A percentile compares a stretch with the other conserved stretches of the same genome.
Conservation (phyloP, 2,329 filamentous ascomycete genomes). For the Fusarium nematophilum region DNA sequence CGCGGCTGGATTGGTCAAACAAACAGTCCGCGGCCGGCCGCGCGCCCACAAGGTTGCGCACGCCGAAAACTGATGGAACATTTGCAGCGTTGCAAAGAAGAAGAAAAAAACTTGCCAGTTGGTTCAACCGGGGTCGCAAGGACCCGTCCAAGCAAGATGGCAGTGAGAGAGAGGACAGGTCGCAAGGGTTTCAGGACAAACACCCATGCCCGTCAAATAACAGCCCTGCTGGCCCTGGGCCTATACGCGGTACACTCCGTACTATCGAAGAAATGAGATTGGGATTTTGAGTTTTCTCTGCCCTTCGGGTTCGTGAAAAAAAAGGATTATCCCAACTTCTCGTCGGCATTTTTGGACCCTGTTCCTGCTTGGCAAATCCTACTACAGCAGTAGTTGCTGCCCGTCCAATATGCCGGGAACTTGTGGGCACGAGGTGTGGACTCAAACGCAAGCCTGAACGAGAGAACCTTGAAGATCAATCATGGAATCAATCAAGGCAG, state of each 20-base stretch:
- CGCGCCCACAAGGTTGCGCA: constrained; percentile 4
- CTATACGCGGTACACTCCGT: not conserved
- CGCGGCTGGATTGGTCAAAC: constrained; percentile 10
- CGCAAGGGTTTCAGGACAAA: constrained; percentile 14
- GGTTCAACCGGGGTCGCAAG: constrained; percentile 16
- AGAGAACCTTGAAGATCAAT: not conserved
- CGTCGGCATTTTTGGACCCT: not conserved
- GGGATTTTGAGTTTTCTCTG: not conserved
- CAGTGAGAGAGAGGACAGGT: constrained; percentile 16
- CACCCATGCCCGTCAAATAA: constrained; percentile 21
- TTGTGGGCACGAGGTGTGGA: constrained; percentile 5
- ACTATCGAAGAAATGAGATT: constrained; percentile 16
- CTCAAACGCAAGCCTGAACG: not conserved
- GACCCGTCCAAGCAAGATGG: constrained; percentile 22
- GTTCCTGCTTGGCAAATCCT: not conserved
- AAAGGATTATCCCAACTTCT: not conserved
- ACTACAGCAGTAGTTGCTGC: constrained; percentile 7
- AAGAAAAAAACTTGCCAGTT: constrained; percentile 1
- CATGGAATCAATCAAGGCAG: constrained; percentile 10
- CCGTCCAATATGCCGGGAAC: constrained; percentile 15
- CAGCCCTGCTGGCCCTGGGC: not conserved
- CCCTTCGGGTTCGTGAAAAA: not conserved
- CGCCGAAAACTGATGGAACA: not conserved
- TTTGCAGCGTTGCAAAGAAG: not conserved
- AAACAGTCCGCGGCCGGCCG: constrained; percentile 1